A percentile compares a stretch with the other conserved stretches of the same genome.
Conservation (phyloP, 768 basidiomycete genomes). For the Trametes meyenii region DNA sequence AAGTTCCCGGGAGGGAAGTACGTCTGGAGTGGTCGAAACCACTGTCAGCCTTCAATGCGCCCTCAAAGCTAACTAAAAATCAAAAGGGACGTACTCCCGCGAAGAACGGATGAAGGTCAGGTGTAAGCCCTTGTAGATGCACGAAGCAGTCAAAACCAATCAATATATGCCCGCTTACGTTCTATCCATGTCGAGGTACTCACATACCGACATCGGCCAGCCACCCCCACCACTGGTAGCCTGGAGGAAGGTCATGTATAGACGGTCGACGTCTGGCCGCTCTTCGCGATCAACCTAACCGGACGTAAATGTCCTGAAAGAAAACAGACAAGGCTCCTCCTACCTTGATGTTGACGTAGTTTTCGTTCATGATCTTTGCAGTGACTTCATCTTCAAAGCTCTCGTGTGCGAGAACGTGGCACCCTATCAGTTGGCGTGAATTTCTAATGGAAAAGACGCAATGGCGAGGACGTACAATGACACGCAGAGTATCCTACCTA, state of each 20-base stretch:
- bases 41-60: neutral
- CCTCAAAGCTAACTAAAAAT: neutral
- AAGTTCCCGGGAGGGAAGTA: slow-evolving; percentile 31
- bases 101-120: slow-evolving; percentile 32
- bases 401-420: slow-evolving; percentile 37
- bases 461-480: slow-evolving; percentile 38
- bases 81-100: slow-evolving; percentile 24
- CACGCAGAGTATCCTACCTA: slow-evolving; percentile 46
- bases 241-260: slow-evolving; percentile 48
- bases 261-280: slow-evolving; percentile 44
- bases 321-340: neutral
- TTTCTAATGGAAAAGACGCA: neutral
- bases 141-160: neutral
- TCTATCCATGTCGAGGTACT: neutral
- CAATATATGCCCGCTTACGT: neutral
- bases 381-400: slow-evolving; percentile 42
- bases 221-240: slow-evolving; percentile 36
- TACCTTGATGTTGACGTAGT: slow-evolving; percentile 42
- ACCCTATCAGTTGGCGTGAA: slow-evolving; percentile 19
- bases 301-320: neutral
- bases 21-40: slow-evolving; percentile 12
- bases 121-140: slow-evolving; percentile 28
- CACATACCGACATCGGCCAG: slow-evolving; percentile 40
- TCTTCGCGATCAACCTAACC: slow-evolving; percentile 43
- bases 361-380: slow-evolving; percentile 43